A percentile compares a stretch with the other conserved stretches of the same genome.
Evolutionary conservation across 306 rosid genomes (phyloP).

Genomic region (Mimosa pudica): DNA sequence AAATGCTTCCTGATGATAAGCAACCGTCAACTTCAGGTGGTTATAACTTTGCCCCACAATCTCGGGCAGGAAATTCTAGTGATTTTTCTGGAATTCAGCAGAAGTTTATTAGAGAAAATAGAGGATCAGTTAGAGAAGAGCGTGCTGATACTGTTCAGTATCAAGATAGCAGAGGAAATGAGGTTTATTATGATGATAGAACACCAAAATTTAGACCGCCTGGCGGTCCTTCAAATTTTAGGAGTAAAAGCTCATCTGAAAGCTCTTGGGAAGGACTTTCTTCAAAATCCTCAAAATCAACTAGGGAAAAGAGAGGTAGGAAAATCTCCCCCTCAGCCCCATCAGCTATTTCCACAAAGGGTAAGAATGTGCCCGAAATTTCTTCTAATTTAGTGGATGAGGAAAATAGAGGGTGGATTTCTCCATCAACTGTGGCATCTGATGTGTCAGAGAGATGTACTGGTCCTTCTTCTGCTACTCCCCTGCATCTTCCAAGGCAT

Average conservation of each 20-base stretch:
- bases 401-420: conserved; percentile 73
- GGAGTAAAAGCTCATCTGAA: conserved; percentile 78
- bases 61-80: conserved; percentile 52
- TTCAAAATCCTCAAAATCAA: conserved; percentile 71
- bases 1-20: conserved; percentile 74
- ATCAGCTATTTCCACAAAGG: conserved; percentile 58
- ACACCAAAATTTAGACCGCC: conserved; percentile 54
- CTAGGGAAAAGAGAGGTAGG: conserved; percentile 75
- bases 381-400: conserved; percentile 66
- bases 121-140: conserved; percentile 53
- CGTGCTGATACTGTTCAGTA: conserved; percentile 56
- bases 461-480: conserved; percentile 45
- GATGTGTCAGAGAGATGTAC: conserved; percentile 64
- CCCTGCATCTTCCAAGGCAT: conserved; percentile 60
- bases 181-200: conserved; percentile 69
- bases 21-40: conserved; percentile 80
- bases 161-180: conserved; percentile 75
- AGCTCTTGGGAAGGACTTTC: conserved; percentile 92
- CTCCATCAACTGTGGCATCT: conserved; percentile 42
- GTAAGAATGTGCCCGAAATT: conserved; percentile 67
- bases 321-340: conserved; percentile 43
- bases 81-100: conserved; percentile 52
- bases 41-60: conserved; percentile 51
- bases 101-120: conserved; percentile 63
- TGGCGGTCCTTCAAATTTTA: conserved; percentile 49